A percentile compares a stretch with the other conserved stretches of the same genome.
phyloP scores from a whole-genome alignment of 2,329 filamentous ascomycete genomes.

The Ceratocystis eucalypticola region DNA sequence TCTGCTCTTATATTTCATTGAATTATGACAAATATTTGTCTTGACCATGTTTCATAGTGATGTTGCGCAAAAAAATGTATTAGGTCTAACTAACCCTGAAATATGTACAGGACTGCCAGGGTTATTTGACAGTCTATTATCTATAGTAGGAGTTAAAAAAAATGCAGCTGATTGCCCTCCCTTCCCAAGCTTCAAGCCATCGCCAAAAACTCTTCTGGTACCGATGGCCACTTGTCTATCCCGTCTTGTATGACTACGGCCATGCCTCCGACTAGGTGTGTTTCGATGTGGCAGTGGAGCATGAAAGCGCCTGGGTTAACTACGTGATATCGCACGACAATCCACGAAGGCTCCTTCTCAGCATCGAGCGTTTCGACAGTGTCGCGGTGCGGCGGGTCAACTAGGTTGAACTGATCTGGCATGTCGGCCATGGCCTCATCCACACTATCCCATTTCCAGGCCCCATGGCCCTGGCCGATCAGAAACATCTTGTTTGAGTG shows the following conservation, averaged over 20 bases:
- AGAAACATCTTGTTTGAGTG: slow-evolving; percentile 48
- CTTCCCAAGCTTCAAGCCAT: neutral
- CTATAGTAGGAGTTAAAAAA: no score
- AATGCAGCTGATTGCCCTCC: no score
- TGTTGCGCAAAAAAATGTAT: neutral
- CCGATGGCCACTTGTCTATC: slow-evolving; percentile 31
- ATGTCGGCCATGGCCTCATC: slow-evolving; percentile 36
- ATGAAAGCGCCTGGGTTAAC: slow-evolving; percentile 41
- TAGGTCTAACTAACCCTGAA: neutral
- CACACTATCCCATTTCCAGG: slow-evolving; percentile 40
- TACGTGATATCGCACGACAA: slow-evolving; percentile 40
- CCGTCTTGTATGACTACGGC: slow-evolving; percentile 38
- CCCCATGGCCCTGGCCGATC: slow-evolving; percentile 38
- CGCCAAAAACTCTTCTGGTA: slow-evolving; percentile 29
- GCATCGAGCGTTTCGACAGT: slow-evolving; percentile 21
- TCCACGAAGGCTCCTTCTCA: slow-evolving; percentile 27
- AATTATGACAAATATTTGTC: neutral
- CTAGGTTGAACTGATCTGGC: slow-evolving; percentile 43
- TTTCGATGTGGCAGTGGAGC: slow-evolving; percentile 43
- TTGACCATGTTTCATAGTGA: neutral
- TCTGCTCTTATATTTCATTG: slow-evolving; percentile 6
- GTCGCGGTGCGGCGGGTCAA: slow-evolving; percentile 41
- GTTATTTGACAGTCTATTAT: no score
- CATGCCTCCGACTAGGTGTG: slow-evolving; percentile 43
- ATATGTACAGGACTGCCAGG: neutral